Evolutionary conservation across 345 rosid species (phyloP).

Genomic region (Moricandia moricandioides): DNA sequence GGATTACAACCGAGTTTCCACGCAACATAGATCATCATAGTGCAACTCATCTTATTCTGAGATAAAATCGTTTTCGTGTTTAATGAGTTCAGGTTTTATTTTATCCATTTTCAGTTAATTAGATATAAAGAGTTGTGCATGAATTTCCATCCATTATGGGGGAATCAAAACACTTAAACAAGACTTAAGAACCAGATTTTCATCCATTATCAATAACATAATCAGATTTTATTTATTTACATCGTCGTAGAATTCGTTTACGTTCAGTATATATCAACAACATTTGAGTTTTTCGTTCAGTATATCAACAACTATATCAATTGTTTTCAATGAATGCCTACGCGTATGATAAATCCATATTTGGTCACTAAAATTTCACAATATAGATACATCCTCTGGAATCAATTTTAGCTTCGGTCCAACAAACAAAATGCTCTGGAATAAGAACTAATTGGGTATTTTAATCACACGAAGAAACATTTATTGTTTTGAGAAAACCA

Average conservation of each 20-base stretch:
- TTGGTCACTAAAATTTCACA: not conserved
- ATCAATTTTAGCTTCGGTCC: constrained; percentile 28
- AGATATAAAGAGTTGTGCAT: not conserved
- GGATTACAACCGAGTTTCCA: too few relatives aligned
- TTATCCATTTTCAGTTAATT: not conserved
- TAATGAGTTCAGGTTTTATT: too few relatives aligned
- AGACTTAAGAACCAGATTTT: not conserved
- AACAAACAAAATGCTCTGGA: constrained; percentile 25
- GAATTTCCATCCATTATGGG: not conserved
- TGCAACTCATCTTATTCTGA: too few relatives aligned
- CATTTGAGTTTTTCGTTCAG: not conserved
- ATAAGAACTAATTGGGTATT: constrained; percentile 6
- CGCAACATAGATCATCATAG: too few relatives aligned
- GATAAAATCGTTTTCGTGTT: too few relatives aligned
- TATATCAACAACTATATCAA: not conserved
- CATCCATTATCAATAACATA: not conserved
- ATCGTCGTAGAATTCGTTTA: not conserved
- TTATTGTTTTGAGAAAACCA: constrained; percentile 5
- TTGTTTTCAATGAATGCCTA: not conserved
- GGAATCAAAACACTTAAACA: not conserved
- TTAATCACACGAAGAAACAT: constrained; percentile 2
- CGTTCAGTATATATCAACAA: not conserved
- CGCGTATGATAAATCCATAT: not conserved
- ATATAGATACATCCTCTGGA: constrained; percentile 14
- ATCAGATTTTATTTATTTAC: not conserved